These are phyloP conservation scores for Thuja plicata DNA, from an alignment of 83 land plant genomes.

Conservation along the genomic window DNA sequence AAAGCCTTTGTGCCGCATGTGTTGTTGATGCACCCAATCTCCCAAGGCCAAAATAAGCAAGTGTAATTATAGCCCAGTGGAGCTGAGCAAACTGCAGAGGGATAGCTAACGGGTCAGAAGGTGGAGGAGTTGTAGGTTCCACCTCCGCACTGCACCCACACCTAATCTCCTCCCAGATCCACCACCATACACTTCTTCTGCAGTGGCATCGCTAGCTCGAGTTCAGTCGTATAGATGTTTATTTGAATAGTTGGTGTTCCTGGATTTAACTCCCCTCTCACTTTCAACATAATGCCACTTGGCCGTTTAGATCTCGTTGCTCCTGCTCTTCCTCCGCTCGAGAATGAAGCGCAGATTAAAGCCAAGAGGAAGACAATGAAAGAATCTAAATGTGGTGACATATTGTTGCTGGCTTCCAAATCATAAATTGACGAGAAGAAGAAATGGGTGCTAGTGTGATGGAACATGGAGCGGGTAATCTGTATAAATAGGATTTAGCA, in stretches of 20 bases:
- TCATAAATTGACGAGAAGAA: no score
- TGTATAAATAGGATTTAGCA: no score
- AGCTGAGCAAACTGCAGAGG: constrained; percentile 26
- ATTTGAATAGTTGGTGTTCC: no score
- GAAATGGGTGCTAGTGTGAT: no score
- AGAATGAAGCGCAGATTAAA: background rate
- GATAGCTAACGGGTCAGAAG: constrained; percentile 26
- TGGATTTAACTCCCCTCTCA: constrained; percentile 45
- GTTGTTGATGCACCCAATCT: constrained; percentile 33
- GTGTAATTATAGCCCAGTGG: constrained; percentile 15
- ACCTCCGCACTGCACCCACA: constrained; percentile 40
- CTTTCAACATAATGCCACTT: constrained; percentile 37
- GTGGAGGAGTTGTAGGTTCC: constrained; percentile 30
- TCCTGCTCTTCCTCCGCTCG: no score
- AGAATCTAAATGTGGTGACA: background rate
- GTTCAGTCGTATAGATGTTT: constrained; percentile 28
- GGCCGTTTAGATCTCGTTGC: constrained; percentile 10
- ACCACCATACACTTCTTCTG: constrained; percentile 24
- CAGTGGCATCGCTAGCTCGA: constrained; percentile 38
- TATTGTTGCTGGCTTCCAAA: background rate
- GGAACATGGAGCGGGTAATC: no score
- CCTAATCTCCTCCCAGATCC: constrained; percentile 35
- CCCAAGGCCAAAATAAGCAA: background rate
- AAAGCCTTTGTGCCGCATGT: constrained; percentile 13
- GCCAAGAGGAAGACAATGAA: background rate